Evolutionary conservation across 352 stramenopile genomes (phyloP).

Genomic region (Phytophthora ohioensis): DNA sequence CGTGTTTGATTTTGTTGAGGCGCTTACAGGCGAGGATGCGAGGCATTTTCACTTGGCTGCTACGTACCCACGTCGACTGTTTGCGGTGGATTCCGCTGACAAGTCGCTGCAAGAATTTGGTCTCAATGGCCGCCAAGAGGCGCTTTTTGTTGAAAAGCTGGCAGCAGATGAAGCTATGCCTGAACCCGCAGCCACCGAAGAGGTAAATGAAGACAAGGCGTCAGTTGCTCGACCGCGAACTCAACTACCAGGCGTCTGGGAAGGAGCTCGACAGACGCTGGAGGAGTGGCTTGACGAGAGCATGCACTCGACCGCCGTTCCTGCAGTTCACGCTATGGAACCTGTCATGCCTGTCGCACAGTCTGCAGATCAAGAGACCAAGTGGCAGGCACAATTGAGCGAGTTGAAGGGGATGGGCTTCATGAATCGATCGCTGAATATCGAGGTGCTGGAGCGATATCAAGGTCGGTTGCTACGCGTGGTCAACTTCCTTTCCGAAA

Average conservation of each 20-base stretch:
- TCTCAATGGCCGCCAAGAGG: constrained; percentile 67
- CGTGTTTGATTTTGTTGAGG: constrained; percentile 67
- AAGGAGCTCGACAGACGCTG: constrained; percentile 49
- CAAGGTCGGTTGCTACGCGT: constrained; percentile 84
- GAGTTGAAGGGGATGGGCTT: constrained; percentile 84
- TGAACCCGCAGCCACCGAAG: neutral
- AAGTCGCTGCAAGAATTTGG: constrained; percentile 63
- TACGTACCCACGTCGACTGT: constrained; percentile 72
- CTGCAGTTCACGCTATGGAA: constrained; percentile 79
- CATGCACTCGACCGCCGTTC: constrained; percentile 42
- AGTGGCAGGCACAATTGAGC: constrained; percentile 71
- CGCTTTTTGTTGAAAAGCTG: constrained; percentile 70
- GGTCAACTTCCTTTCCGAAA: constrained; percentile 85
- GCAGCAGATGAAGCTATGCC: constrained; percentile 10
- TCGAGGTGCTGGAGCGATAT: constrained; percentile 82
- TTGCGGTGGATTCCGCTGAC: constrained; percentile 43
- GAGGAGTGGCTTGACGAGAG: constrained; percentile 62
- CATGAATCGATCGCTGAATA: constrained; percentile 65
- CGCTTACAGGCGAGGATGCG: constrained; percentile 54
- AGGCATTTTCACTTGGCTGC: constrained; percentile 58
- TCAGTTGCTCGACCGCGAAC: constrained; percentile 17
- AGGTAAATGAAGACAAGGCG: constrained; percentile 7
- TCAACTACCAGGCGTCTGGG: constrained; percentile 50
- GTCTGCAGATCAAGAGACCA: constrained; percentile 56
- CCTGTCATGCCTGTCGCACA: constrained; percentile 63